Evolutionary conservation across 306 rosid genomes (phyloP).

Genomic region (Prunus mume): DNA sequence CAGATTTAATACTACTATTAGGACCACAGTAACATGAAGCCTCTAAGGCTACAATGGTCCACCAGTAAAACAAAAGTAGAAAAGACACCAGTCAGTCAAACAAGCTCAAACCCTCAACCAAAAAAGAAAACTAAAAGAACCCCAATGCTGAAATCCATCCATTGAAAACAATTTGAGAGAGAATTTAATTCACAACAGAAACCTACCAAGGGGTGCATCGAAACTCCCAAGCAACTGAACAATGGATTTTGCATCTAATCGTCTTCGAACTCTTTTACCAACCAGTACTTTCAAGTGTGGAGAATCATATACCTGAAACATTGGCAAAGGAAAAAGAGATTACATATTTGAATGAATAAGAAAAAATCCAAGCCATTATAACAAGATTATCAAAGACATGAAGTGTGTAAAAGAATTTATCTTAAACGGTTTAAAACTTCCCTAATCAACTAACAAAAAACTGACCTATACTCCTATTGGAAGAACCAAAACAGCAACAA

Average conservation of each 20-base stretch:
- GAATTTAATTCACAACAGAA: not conserved
- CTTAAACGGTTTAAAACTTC: not conserved
- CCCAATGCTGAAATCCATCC: too few relatives aligned
- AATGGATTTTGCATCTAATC: constrained; percentile 78
- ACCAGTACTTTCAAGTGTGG: constrained; percentile 65
- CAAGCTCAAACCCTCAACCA: not conserved
- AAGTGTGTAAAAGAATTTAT: not conserved
- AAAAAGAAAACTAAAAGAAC: too few relatives aligned
- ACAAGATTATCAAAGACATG: not conserved
- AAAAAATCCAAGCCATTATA: not conserved
- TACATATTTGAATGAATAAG: not conserved
- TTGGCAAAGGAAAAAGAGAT: constrained; percentile 1
- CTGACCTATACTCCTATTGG: not conserved
- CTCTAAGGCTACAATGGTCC: too few relatives aligned
- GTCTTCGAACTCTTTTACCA: constrained; percentile 64
- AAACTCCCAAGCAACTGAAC: constrained; percentile 70
- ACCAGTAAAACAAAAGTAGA: too few relatives aligned
- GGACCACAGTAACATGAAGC: too few relatives aligned
- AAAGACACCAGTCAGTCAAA: not conserved
- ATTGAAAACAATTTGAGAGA: not conserved
- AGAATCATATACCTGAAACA: constrained; percentile 68
- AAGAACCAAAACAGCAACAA: not conserved
- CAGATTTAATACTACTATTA: too few relatives aligned
- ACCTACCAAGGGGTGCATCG: constrained; percentile 68
- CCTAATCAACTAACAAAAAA: not conserved